These are phyloP conservation scores for Saturnispora sanitii DNA, from an alignment of 805 yeast genomes.

Conservation along the genomic window DNA sequence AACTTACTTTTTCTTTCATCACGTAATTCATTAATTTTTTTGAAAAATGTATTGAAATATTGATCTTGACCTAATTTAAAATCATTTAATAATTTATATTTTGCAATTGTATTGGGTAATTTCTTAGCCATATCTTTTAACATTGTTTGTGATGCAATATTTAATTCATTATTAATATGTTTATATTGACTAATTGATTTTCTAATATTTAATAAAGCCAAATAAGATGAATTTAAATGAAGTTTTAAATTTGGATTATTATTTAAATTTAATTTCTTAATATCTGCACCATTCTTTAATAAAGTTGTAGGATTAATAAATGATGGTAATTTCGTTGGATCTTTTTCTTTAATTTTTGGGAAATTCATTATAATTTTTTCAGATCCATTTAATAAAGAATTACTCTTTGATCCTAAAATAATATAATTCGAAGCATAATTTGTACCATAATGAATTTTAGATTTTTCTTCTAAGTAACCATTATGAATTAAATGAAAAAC, in stretches of 20 bases:
- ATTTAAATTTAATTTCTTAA: conserved; percentile 9
- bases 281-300: conserved; percentile 13
- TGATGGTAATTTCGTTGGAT: conserved; percentile 3
- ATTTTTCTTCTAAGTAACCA: conserved; percentile 58
- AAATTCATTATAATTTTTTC: conserved; percentile 45
- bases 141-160: conserved; percentile 31
- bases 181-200: conserved; percentile 33
- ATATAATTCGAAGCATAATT: conserved; percentile 79
- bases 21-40: conserved; percentile 17
- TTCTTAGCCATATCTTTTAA: conserved; percentile 45
- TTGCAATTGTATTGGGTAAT: conserved; percentile 42
- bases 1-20: conserved; percentile 14
- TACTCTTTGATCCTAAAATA: conserved; percentile 48
- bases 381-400: conserved; percentile 30
- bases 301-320: conserved; percentile 11
- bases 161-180: conserved; percentile 26
- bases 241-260: conserved; percentile 19
- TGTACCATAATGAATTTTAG: conserved; percentile 51
- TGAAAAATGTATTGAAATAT: conserved; percentile 20
- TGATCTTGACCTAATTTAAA: conserved; percentile 24
- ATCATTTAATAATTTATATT: conserved; percentile 33
- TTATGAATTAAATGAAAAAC: conserved; percentile 68
- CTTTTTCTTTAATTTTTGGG: conserved; percentile 17
- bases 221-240: conserved; percentile 25
- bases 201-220: conserved; percentile 32